These are phyloP conservation scores for Plantago major DNA, from an alignment of 257 asterid species.

Conservation along the genomic window DNA sequence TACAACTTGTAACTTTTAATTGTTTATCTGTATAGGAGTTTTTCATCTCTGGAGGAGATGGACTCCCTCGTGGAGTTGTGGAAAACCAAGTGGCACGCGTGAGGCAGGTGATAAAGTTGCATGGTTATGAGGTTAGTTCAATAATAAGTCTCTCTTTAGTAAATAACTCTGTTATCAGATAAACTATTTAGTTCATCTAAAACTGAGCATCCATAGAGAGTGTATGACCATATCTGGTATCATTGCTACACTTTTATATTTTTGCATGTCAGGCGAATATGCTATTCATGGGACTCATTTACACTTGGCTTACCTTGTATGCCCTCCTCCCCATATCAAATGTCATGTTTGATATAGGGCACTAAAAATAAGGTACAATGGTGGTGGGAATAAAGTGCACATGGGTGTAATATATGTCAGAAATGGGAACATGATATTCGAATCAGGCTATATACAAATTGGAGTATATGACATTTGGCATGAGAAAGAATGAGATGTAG, in stretches of 20 bases:
- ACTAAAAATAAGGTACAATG: too few relatives aligned
- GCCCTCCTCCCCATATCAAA: too few relatives aligned
- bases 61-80: conserved; percentile 98
- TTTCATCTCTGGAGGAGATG: conserved; percentile 97
- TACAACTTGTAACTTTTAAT: conserved; percentile 6
- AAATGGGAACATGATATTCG: too few relatives aligned
- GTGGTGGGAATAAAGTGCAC: too few relatives aligned
- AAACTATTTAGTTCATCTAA: neutral
- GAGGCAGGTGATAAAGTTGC: conserved; percentile 73
- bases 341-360: too few relatives aligned
- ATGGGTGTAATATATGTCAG: too few relatives aligned
- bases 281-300: too few relatives aligned
- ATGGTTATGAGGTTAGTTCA: conserved; percentile 74
- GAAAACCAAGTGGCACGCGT: conserved; percentile 85
- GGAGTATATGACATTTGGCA: too few relatives aligned
- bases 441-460: too few relatives aligned
- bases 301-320: too few relatives aligned
- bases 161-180: neutral
- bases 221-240: neutral
- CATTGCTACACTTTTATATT: neutral
- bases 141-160: neutral
- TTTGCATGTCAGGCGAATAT: too few relatives aligned
- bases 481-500: too few relatives aligned
- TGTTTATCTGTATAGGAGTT: conserved; percentile 49
- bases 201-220: neutral